A percentile compares a stretch with the other conserved stretches of the same genome.
These are phyloP conservation scores for Quercus berberidifolia DNA, from an alignment of 306 rosid species.

Conservation along the genomic window DNA sequence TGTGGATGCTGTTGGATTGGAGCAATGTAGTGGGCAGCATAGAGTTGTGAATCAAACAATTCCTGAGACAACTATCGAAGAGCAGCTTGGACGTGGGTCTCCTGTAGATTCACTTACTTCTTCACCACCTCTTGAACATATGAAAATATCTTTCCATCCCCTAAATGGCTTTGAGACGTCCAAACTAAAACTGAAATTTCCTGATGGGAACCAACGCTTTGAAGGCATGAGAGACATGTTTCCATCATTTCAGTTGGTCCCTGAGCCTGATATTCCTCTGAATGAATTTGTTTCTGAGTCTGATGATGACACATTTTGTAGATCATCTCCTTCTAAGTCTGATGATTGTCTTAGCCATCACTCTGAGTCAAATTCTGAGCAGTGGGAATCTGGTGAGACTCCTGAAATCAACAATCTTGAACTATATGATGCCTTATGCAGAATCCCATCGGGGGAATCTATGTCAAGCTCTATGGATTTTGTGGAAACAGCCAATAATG, in stretches of 20 bases:
- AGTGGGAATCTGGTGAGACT: slow-evolving; percentile 78
- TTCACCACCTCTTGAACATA: slow-evolving; percentile 94
- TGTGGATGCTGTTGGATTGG: slow-evolving; percentile 41
- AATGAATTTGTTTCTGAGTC: slow-evolving; percentile 64
- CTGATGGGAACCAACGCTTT: slow-evolving; percentile 60
- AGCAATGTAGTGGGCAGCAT: slow-evolving; percentile 37
- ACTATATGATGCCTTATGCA: slow-evolving; percentile 42
- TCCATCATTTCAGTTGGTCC: slow-evolving; percentile 86
- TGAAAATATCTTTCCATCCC: slow-evolving; percentile 94
- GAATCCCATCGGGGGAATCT: slow-evolving; percentile 48
- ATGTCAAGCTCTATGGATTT: slow-evolving; percentile 36
- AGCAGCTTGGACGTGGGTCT: slow-evolving; percentile 41
- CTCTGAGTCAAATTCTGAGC: slow-evolving; percentile 69
- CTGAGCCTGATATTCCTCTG: slow-evolving; percentile 56
- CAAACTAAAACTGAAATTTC: slow-evolving; percentile 69
- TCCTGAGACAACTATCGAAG: slow-evolving; percentile 37
- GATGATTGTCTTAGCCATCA: slow-evolving; percentile 71
- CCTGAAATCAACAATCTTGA: slow-evolving; percentile 49
- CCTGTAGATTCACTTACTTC: slow-evolving; percentile 56
- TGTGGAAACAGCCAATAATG: slow-evolving; percentile 27
- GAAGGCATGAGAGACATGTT: slow-evolving; percentile 59
- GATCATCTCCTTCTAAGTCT: slow-evolving; percentile 76
- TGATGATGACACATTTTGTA: slow-evolving; percentile 89
- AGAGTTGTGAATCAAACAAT: slow-evolving; percentile 22
- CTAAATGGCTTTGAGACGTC: slow-evolving; percentile 55